Percentiles rank a stretch among this genome's conserved stretches.
phyloP scores from a whole-genome alignment of 1,284 basidiomycete genomes.

The Dichomitus squalens region DNA sequence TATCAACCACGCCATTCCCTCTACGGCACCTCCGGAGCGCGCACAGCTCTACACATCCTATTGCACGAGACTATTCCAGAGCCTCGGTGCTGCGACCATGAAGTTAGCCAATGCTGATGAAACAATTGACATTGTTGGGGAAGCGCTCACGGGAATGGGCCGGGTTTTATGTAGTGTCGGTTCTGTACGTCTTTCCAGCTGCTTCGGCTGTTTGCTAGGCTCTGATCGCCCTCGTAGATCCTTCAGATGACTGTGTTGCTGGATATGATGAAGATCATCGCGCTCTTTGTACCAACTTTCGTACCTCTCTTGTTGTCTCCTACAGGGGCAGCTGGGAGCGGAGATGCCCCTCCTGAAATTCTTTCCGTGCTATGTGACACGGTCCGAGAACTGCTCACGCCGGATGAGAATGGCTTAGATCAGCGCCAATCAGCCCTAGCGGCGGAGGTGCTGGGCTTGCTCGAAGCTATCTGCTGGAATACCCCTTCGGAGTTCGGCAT shows the following conservation, averaged over 20 bases:
- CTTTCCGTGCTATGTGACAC: constrained; percentile 45
- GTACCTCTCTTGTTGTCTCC: constrained; percentile 42
- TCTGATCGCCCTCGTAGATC: constrained; percentile 36
- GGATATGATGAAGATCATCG: constrained; percentile 50
- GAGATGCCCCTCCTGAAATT: constrained; percentile 36
- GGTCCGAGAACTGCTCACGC: constrained; percentile 42
- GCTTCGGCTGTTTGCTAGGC: background rate
- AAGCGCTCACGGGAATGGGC: constrained; percentile 21
- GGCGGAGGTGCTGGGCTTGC: constrained; percentile 45
- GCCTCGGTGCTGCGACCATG: constrained; percentile 40
- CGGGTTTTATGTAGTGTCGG: constrained; percentile 37
- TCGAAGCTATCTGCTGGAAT: constrained; percentile 57
- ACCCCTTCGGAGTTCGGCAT: constrained; percentile 44
- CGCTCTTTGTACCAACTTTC: constrained; percentile 53
- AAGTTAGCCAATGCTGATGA: constrained; percentile 16
- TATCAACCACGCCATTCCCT: constrained; percentile 41
- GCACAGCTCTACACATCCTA: constrained; percentile 41
- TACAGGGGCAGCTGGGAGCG: constrained; percentile 16
- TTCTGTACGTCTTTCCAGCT: constrained; percentile 41
- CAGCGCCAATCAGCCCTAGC: constrained; percentile 37
- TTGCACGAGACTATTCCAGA: constrained; percentile 49
- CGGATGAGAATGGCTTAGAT: constrained; percentile 28
- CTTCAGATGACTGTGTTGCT: constrained; percentile 51
- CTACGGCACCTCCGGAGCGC: constrained; percentile 27
- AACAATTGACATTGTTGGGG: constrained; percentile 13